Base-by-base conservation (phyloP, 495 filamentous ascomycete genomes). In the Talaromyces borbonicus region DNA sequence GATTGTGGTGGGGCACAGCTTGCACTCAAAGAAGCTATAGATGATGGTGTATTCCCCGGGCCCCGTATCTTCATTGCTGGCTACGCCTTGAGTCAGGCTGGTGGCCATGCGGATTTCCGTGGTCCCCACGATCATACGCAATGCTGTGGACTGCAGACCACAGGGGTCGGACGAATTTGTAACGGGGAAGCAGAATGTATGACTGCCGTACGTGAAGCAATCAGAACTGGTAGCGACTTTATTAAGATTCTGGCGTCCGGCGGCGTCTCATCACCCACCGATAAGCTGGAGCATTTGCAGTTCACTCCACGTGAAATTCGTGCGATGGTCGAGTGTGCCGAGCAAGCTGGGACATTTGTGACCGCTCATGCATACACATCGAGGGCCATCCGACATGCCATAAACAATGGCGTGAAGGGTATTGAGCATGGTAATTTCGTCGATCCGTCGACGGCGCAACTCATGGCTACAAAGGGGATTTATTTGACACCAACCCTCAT, bases 211-310 rank as follows among this genome's bases (percentile, higher is more conserved):
- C 60, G 74, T 11, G 74, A 79, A 32, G 70, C 75, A 49, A 55
- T 79, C 11, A 61, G 75, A 12, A 60, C 53, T 0, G 74, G 75
- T 1, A 69, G 73, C 0, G 67, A 77, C 38, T 77, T 78, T 46
- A 66, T 79, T 57, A 79, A 79, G 57, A 77, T 79, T 44, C 77
- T 79, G 73, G 58, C 63, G 9, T 67, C 68, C 2, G 73, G 74
- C 4, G 74, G 75, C 3, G 75, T 79, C 4, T 73, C 68, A 1
- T 66, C 57, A 22, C 72, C 72, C 0, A 72, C 74, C 0, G 74
- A 78, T 51, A 55, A 55, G 38, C 48, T 79, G 11, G 63, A 71
- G 22, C 63, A 62, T 43, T 56, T 71, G 1, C 75, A 79, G 51
- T 79, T 76, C 56, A 69, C 73, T 2, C 49, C 58, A 18, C 67